Evolutionary conservation across 192 early-diverging fungal species (phyloP).

Genomic region (Coemansia sp.): DNA sequence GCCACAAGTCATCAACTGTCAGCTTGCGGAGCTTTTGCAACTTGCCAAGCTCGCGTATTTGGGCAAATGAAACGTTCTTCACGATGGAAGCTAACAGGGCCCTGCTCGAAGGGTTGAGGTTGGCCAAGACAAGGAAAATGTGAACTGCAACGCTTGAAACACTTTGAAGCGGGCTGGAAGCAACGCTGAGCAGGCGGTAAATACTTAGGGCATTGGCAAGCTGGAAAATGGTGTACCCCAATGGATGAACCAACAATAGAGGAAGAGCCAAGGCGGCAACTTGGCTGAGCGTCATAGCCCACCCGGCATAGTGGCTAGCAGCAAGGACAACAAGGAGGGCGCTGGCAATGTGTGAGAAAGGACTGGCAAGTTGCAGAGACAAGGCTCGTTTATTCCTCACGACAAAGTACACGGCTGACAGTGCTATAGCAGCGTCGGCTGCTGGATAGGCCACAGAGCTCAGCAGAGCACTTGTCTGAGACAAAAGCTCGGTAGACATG

Average conservation of each 20-base stretch:
- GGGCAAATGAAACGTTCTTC: background rate
- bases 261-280: background rate
- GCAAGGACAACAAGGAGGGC: slow-evolving; percentile 6
- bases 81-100: background rate
- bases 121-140: slow-evolving; percentile 4
- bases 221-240: slow-evolving; percentile 6
- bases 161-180: background rate
- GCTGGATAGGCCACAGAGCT: background rate
- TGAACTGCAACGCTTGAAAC: background rate
- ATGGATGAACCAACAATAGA: background rate
- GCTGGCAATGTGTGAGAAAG: background rate
- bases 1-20: slow-evolving; percentile 15
- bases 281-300: background rate
- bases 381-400: background rate
- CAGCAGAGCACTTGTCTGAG: background rate
- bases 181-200: background rate
- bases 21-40: slow-evolving; percentile 16
- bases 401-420: background rate
- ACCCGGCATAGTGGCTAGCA: background rate
- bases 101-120: slow-evolving; percentile 10
- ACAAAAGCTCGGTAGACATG: background rate
- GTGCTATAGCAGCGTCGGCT: background rate
- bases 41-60: slow-evolving; percentile 14
- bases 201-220: slow-evolving; percentile 10
- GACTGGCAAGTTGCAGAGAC: background rate